Evolutionary conservation across 2,329 filamentous ascomycete genomes (phyloP).

Genomic region (Plenodomus lindquistii): DNA sequence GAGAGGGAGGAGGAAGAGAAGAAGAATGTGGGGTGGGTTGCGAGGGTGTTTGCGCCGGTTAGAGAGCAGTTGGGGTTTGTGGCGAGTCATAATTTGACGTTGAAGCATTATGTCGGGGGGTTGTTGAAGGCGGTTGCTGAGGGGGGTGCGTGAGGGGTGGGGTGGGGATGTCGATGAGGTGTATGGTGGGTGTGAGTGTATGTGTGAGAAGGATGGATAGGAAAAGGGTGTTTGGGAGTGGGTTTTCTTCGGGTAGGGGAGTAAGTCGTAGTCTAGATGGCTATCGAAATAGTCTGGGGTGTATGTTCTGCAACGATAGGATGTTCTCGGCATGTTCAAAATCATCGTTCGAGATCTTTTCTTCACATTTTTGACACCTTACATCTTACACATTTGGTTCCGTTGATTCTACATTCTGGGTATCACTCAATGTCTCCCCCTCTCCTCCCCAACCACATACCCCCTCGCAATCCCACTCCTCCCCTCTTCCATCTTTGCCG

Average conservation of each 20-base stretch:
- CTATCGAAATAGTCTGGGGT: no score
- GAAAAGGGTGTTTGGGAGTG: no score
- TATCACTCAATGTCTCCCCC: constrained; percentile 27
- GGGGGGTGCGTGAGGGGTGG: constrained; percentile 23
- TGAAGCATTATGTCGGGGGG: constrained; percentile 45
- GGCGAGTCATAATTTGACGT: constrained; percentile 65
- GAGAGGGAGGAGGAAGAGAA: constrained; percentile 53
- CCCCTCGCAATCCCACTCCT: constrained; percentile 85
- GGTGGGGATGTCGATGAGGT: neutral
- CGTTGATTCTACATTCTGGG: no score
- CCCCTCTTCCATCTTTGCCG: constrained; percentile 79
- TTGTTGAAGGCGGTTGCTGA: constrained; percentile 43
- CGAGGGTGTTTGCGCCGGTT: constrained; percentile 68
- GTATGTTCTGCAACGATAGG: no score
- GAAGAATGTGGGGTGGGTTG: constrained; percentile 65
- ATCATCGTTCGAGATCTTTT: no score
- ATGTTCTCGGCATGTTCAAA: no score
- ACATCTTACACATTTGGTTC: no score
- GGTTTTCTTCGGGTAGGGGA: no score
- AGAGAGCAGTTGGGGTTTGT: constrained; percentile 69
- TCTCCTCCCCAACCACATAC: constrained; percentile 72
- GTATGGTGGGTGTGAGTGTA: no score
- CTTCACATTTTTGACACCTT: no score
- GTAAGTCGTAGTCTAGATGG: no score
- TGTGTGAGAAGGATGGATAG: no score